These are phyloP conservation scores for Xylaria acuta DNA, from an alignment of 495 filamentous ascomycete species.

Conservation along the genomic window DNA sequence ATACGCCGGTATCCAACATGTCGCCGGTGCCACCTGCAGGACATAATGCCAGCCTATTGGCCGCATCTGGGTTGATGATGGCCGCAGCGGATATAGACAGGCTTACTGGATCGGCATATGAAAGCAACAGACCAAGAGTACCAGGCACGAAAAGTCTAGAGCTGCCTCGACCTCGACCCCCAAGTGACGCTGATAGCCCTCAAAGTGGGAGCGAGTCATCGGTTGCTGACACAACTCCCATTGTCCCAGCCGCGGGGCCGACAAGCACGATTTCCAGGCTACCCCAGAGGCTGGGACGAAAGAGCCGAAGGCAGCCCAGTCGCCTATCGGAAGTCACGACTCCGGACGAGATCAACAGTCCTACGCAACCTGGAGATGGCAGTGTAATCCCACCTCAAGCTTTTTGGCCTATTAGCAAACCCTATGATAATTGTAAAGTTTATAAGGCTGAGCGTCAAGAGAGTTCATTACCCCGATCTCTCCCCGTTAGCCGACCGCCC, in stretches of 20 bases:
- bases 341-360: slow-evolving; percentile 30
- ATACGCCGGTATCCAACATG: slow-evolving; percentile 37
- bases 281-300: slow-evolving; percentile 29
- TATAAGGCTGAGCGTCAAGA: neutral
- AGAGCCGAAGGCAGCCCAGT: slow-evolving; percentile 32
- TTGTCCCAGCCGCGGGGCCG: slow-evolving; percentile 22
- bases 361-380: slow-evolving; percentile 25
- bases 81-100: slow-evolving; percentile 39
- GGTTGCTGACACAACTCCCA: slow-evolving; percentile 14
- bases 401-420: slow-evolving; percentile 26
- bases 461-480: neutral
- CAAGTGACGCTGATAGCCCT: neutral
- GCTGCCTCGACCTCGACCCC: slow-evolving; percentile 4
- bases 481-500: neutral
- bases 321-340: slow-evolving; percentile 40
- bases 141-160: slow-evolving; percentile 26
- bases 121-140: slow-evolving; percentile 22
- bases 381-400: neutral
- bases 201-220: slow-evolving; percentile 2
- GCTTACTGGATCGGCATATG: slow-evolving; percentile 29
- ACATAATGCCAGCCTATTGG: slow-evolving; percentile 30
- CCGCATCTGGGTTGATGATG: slow-evolving; percentile 37
- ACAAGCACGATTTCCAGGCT: slow-evolving; percentile 24
- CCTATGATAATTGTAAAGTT: slow-evolving; percentile 25
- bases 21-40: slow-evolving; percentile 10